Evolutionary conservation across 2,329 filamentous ascomycete species (phyloP), one percentile per base, ranked within the genome.

Genomic region (Aspergillus arachidicola): DNA sequence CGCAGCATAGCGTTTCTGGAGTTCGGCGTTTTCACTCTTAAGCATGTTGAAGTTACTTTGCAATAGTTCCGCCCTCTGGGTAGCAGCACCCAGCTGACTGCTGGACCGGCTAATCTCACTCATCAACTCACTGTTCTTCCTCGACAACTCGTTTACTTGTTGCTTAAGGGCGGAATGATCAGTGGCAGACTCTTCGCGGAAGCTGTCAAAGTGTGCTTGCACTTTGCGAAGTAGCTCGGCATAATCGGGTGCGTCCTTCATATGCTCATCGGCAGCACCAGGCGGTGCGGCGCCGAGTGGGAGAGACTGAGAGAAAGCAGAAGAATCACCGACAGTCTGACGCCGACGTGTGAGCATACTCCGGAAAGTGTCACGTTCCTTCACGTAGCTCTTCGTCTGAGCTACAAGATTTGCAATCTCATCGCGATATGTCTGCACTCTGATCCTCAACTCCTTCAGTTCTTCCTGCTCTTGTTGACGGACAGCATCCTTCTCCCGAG

Each of bases 321-420:
- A 89, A 19, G 86, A 85, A 48, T 75, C 86, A 74, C 73, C 85
- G 72, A 73, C 83, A 75, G 80, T 89, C 78, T 88, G 86, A 21
- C 88, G 87, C 62, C 88, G 85, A 66, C 95, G 91, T 69, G 94
- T 91, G 34, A 97, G 86, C 83, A 98, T 94, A 58, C 94, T 93
- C 26, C 94, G 89, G 89, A 97, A 98, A 87, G 97, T 97, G 75
- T 99, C 94, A 66, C 95, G 90, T 80, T 99, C 95, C 71, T 93
- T 92, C 75, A 95, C 93, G 76, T 96, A 97, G 76, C 92, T 96
- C 81, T 97, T 92, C 67, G 93, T 91, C 62, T 94, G 92, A 34
- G 91, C 88, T 50, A 91, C 88, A 68, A 97, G 89, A 14, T 91
- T 91, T 69, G 90, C 87, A 58, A 96, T 87, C 75, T 97, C 93